Evolutionary conservation across 192 early-diverging fungal species (phyloP).

Genomic region (Gamsiella multidivaricata): DNA sequence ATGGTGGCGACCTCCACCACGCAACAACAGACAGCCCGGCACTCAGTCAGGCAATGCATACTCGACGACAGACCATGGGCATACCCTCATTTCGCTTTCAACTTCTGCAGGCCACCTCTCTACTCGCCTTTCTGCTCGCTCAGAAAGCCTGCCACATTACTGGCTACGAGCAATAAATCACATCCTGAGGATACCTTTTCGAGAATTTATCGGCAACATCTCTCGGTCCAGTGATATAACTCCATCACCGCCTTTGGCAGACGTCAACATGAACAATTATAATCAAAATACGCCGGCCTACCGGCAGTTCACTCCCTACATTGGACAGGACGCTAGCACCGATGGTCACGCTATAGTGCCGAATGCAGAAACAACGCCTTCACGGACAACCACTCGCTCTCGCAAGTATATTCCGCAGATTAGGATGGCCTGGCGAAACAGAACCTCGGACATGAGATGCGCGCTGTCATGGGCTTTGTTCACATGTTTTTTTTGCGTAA

Average conservation of each 20-base stretch:
- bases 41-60: slow-evolving; percentile 13
- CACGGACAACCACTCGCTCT: neutral
- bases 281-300: neutral
- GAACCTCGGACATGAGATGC: slow-evolving; percentile 35
- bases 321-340: neutral
- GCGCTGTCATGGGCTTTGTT: slow-evolving; percentile 33
- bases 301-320: neutral
- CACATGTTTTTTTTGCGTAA: slow-evolving; percentile 30
- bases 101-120: neutral
- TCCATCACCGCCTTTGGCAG: slow-evolving; percentile 15
- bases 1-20: slow-evolving; percentile 47
- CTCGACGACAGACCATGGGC: too few species aligned
- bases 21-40: slow-evolving; percentile 38
- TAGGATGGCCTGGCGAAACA: slow-evolving; percentile 28
- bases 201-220: slow-evolving; percentile 37
- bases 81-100: neutral
- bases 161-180: slow-evolving; percentile 26
- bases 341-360: neutral
- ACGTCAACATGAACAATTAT: slow-evolving; percentile 25
- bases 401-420: slow-evolving; percentile 27
- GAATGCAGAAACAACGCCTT: neutral
- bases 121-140: neutral
- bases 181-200: slow-evolving; percentile 46
- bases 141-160: slow-evolving; percentile 27
- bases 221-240: slow-evolving; percentile 34